Percentiles rank a stretch among this genome's conserved stretches.
phyloP scores from a whole-genome alignment of 2,329 filamentous ascomycete species.

The Fonsecaea nubica region DNA sequence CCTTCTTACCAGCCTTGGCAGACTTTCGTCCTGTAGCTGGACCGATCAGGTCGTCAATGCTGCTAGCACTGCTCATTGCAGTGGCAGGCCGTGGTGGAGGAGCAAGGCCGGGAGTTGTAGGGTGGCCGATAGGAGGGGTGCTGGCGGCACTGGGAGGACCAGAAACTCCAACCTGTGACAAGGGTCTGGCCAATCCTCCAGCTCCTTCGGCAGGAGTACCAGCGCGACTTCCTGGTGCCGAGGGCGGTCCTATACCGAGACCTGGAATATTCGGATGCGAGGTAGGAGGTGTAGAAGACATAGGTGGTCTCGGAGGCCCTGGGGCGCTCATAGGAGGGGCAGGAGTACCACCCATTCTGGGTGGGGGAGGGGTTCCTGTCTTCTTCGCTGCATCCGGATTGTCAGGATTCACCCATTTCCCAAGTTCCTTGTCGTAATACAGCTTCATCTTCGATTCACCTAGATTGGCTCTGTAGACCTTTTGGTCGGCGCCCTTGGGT shows the following conservation, averaged over 20 bases:
- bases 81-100: slow-evolving; percentile 70
- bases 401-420: slow-evolving; percentile 99
- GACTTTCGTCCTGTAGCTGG: slow-evolving; percentile 65
- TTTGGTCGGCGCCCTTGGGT: slow-evolving; percentile 53
- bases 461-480: slow-evolving; percentile 81
- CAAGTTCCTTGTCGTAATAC: slow-evolving; percentile 92
- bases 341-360: slow-evolving; percentile 59
- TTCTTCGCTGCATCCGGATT: slow-evolving; percentile 68
- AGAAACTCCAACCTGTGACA: slow-evolving; percentile 39
- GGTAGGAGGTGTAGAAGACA: slow-evolving; percentile 19
- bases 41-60: slow-evolving; percentile 89
- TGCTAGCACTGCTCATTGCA: slow-evolving; percentile 88
- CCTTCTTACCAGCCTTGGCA: slow-evolving; percentile 70
- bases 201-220: slow-evolving; percentile 34
- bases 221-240: slow-evolving; percentile 32
- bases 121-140: slow-evolving; percentile 33
- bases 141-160: slow-evolving; percentile 42
- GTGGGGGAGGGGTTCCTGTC: slow-evolving; percentile 79
- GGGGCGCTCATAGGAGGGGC: slow-evolving; percentile 26
- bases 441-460: slow-evolving; percentile 89
- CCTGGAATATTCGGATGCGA: slow-evolving; percentile 25
- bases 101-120: slow-evolving; percentile 45
- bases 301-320: slow-evolving; percentile 24
- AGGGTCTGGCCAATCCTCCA: slow-evolving; percentile 17
- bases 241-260: slow-evolving; percentile 26